Evolutionary conservation across 495 filamentous ascomycete genomes (phyloP), one percentile per base, ranked within the genome.

Genomic region (Daldinia caldariorum): DNA sequence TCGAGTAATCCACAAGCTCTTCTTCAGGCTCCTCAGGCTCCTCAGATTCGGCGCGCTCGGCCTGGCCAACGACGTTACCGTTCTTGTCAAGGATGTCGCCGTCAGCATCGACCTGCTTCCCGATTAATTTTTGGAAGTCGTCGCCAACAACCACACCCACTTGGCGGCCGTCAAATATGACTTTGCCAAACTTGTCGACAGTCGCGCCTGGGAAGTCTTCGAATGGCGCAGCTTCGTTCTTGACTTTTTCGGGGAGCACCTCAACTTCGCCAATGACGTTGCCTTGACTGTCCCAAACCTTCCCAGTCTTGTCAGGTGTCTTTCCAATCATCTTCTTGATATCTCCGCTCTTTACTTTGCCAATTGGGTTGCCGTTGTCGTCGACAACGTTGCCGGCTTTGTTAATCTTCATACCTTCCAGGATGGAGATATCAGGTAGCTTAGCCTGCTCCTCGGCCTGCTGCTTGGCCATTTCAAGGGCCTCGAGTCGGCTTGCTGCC

Each of bases 361-460:
- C 92, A 69, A 96, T 86, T 0, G 90, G 84, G 35, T 91, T 87
- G 16, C 90, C 90, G 7, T 92, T 83, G 1, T 84, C 79, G 18
- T 89, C 87, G 57, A 94, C 87, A 60, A 95, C 89, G 66, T 90
- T 89, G 55, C 92, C 92, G 54, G 84, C 81, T 81, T 95, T 97
- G 85, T 94, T 94, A 73, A 93, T 87, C 43, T 80, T 84, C 71
- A 85, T 85, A 58, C 88, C 87, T 47, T 90, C 86, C 34, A 95
- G 80, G 16, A 84, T 79, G 0, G 89, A 90, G 6, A 91, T 79
- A 74, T 95, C 89, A 3, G 79, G 56, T 66, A 73, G 18, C 0
- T 76, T 70, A 56, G 76, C 72, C 38, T 83, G 80, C 18, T 82
- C 80, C 61, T 87, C 83, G 7, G 73, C 86, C 70, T 86, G 67